Evolutionary conservation across 148 eudicot genomes (phyloP).

Genomic region (Fagopyrum homotropicum): DNA sequence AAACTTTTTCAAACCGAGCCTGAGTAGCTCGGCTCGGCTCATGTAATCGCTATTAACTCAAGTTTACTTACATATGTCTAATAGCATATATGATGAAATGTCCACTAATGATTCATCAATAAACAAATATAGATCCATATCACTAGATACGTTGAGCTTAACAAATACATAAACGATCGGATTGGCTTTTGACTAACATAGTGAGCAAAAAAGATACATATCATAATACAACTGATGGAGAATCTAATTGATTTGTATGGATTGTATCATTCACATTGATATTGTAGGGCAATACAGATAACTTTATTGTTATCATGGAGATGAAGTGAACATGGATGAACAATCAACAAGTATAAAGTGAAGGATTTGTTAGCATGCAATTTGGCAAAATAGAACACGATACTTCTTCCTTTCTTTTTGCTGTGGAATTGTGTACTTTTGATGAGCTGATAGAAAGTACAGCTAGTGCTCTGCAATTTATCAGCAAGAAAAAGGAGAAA

Average conservation of each 20-base stretch:
- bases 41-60: too few species aligned
- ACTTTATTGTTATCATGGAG: background rate
- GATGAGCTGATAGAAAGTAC: constrained; percentile 5
- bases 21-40: too few species aligned
- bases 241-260: background rate
- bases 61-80: too few species aligned
- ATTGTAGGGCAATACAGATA: background rate
- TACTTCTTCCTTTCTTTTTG: background rate
- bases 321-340: background rate
- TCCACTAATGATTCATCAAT: too few species aligned
- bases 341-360: background rate
- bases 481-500: background rate
- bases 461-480: background rate
- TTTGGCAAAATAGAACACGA: constrained; percentile 1
- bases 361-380: background rate
- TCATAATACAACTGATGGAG: background rate
- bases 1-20: too few species aligned
- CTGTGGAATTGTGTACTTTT: background rate
- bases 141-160: too few species aligned
- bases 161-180: too few species aligned
- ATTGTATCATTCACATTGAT: background rate
- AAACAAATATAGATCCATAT: too few species aligned
- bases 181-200: too few species aligned
- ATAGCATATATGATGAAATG: too few species aligned
- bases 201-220: too few species aligned